Conservation (phyloP, 1,284 basidiomycete genomes). For the Bjerkandera adusta region DNA sequence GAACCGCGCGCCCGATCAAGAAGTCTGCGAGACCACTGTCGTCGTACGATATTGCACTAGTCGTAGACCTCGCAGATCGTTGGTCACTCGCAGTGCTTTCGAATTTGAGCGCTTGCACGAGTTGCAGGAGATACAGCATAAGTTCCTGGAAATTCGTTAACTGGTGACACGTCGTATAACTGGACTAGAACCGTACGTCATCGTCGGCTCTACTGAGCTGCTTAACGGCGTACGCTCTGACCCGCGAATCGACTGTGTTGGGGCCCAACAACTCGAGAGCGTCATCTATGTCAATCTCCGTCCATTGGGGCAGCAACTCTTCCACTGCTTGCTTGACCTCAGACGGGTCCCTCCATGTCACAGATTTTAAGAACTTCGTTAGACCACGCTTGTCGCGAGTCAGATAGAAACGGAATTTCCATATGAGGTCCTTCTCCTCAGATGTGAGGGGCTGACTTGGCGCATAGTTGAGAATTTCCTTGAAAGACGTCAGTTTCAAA, state of each 20-base stretch:
- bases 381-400: slow-evolving; percentile 86
- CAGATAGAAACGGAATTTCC: slow-evolving; percentile 99
- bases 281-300: slow-evolving; percentile 95
- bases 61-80: slow-evolving; percentile 60
- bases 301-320: slow-evolving; percentile 94
- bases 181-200: slow-evolving; percentile 56
- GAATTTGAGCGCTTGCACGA: slow-evolving; percentile 97
- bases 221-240: slow-evolving; percentile 91
- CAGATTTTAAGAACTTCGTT: slow-evolving; percentile 98
- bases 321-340: slow-evolving; percentile 99
- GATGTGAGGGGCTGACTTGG: slow-evolving; percentile 87
- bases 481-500: not conserved
- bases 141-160: slow-evolving; percentile 65
- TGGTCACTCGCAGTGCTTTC: slow-evolving; percentile 78
- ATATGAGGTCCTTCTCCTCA: slow-evolving; percentile 94
- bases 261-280: slow-evolving; percentile 94
- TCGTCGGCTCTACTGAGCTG: slow-evolving; percentile 92
- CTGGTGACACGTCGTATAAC: slow-evolving; percentile 7
- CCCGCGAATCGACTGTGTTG: slow-evolving; percentile 86
- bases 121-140: slow-evolving; percentile 88
- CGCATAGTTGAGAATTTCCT: slow-evolving; percentile 91
- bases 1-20: slow-evolving; percentile 82
- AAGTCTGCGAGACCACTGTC: slow-evolving; percentile 90
- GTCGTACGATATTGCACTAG: slow-evolving; percentile 74
- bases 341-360: slow-evolving; percentile 94